Evolutionary conservation across 331 rosid genomes (phyloP).

Genomic region (Cydonia oblonga): DNA sequence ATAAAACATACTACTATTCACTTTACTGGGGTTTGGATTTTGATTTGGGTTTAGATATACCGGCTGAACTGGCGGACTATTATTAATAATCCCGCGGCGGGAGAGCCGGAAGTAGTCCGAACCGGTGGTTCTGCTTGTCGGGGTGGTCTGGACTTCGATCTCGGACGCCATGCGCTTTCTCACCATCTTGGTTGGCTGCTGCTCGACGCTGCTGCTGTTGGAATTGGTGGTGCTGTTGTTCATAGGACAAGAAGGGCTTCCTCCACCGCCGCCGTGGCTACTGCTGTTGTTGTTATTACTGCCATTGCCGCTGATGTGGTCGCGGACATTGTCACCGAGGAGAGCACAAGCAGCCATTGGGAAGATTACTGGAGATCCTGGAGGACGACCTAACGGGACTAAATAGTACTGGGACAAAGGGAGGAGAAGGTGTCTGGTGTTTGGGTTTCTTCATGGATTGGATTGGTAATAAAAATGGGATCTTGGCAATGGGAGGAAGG

Average conservation of each 20-base stretch:
- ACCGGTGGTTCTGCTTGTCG: neutral
- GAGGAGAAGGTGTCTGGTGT: neutral
- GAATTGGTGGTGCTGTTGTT: conserved; percentile 20
- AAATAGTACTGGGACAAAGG: neutral
- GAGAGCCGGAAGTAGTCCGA: conserved; percentile 31
- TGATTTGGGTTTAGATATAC: neutral
- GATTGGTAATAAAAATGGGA: neutral
- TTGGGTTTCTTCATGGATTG: neutral
- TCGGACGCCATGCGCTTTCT: conserved; percentile 91
- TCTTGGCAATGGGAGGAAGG: neutral
- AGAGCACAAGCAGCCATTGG: conserved; percentile 54
- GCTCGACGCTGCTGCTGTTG: conserved; percentile 17
- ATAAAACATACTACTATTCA: neutral
- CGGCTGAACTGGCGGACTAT: neutral
- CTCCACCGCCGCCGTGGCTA: neutral
- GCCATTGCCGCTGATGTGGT: conserved; percentile 9
- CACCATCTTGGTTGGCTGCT: conserved; percentile 33
- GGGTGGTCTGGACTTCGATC: conserved; percentile 54
- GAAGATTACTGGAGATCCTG: neutral
- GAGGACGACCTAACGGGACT: neutral
- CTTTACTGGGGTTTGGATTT: conserved; percentile 32
- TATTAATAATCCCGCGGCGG: conserved; percentile 31
- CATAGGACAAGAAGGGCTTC: conserved; percentile 11
- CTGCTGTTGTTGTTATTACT: conserved; percentile 2
- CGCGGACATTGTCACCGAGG: conserved; percentile 16